Evolutionary conservation across 305 asterid genomes (phyloP).

Genomic region (Solanum hybrid): DNA sequence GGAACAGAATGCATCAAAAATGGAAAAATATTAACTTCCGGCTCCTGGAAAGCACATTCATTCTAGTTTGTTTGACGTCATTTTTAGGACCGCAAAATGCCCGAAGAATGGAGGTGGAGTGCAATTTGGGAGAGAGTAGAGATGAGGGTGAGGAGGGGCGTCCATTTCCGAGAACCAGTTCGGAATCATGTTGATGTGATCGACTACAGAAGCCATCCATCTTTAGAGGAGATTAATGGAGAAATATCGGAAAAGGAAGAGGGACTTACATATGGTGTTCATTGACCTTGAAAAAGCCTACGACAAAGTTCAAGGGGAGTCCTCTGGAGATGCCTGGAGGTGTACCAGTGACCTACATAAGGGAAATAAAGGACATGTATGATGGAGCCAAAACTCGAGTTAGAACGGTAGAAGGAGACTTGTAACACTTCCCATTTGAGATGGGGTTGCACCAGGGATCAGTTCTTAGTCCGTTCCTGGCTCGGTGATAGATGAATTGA

Average conservation of each 20-base stretch:
- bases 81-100: not conserved
- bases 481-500: not conserved
- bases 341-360: not conserved
- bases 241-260: not conserved
- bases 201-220: not conserved
- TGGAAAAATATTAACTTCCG: not conserved
- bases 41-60: not conserved
- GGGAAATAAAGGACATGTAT: not conserved
- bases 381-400: not conserved
- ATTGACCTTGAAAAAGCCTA: not conserved
- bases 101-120: not conserved
- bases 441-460: not conserved
- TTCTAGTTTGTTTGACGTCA: not conserved
- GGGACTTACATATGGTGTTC: not conserved
- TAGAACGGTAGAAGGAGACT: not conserved
- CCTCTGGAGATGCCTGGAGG: not conserved
- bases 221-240: not conserved
- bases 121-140: not conserved
- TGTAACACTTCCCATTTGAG: not conserved
- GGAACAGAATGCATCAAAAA: not conserved
- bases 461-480: not conserved
- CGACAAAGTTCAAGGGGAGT: not conserved
- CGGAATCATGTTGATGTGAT: not conserved
- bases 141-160: not conserved
- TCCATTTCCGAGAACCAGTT: not conserved